phyloP scores from a whole-genome alignment of 805 yeast genomes.

The Phaffomyces opuntiae region DNA sequence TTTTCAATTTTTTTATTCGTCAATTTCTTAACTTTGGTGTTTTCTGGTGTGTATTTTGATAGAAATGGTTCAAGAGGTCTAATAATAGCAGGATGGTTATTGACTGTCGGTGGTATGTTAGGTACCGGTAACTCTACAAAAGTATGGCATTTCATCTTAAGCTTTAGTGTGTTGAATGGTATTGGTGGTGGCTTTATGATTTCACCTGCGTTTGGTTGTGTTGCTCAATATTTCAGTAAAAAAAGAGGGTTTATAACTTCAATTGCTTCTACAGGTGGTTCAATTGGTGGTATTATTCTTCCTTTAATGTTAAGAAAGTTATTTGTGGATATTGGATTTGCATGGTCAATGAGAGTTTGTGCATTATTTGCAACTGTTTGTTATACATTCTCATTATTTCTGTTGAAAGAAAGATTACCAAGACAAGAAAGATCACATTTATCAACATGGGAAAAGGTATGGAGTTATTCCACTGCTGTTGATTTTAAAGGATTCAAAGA shows the following conservation, averaged over 20 bases:
- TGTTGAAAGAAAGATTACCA: slow-evolving; percentile 36
- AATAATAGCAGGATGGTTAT: slow-evolving; percentile 32
- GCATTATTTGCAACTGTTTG: slow-evolving; percentile 38
- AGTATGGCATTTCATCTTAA: slow-evolving; percentile 53
- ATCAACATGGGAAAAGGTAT: slow-evolving; percentile 21
- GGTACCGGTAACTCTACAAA: slow-evolving; percentile 42
- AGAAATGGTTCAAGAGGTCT: slow-evolving; percentile 41
- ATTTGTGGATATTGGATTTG: slow-evolving; percentile 39
- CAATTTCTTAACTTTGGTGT: slow-evolving; percentile 41
- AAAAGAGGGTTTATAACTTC: slow-evolving; percentile 51
- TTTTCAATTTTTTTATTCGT: slow-evolving; percentile 51
- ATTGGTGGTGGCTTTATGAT: slow-evolving; percentile 50
- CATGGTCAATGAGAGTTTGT: slow-evolving; percentile 50
- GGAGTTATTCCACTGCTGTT: slow-evolving; percentile 22
- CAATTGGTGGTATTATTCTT: slow-evolving; percentile 47
- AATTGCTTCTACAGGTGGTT: slow-evolving; percentile 43
- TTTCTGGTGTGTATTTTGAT: slow-evolving; percentile 55
- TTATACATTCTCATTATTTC: slow-evolving; percentile 24
- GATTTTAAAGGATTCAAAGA: slow-evolving; percentile 37
- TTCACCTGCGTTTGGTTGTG: slow-evolving; percentile 51
- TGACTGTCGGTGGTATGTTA: slow-evolving; percentile 42
- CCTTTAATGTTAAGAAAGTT: slow-evolving; percentile 45
- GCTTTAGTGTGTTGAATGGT: slow-evolving; percentile 49
- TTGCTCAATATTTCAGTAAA: slow-evolving; percentile 57
- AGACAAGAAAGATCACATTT: slow-evolving; percentile 20